Percentiles rank a stretch among this genome's conserved stretches.
These are phyloP conservation scores for Podospora fimiseda DNA, from an alignment of 495 filamentous ascomycete genomes.

Conservation along the genomic window DNA sequence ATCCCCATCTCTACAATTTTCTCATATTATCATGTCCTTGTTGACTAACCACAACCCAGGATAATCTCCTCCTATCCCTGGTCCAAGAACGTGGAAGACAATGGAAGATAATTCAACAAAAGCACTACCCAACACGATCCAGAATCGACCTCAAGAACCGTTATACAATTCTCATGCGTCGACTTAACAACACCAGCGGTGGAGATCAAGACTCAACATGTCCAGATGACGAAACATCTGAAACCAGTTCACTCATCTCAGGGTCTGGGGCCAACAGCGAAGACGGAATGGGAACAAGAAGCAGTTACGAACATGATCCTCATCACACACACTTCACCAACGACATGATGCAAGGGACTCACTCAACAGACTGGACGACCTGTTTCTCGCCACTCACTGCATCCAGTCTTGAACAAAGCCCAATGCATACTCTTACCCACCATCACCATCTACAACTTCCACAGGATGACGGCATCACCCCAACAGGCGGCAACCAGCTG, in stretches of 20 bases:
- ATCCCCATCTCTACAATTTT: too few relatives aligned
- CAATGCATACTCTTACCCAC: too few relatives aligned
- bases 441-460: too few relatives aligned
- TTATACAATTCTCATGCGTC: conserved; percentile 1
- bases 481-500: too few relatives aligned
- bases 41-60: not conserved
- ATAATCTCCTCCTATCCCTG: not conserved
- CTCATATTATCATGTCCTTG: not conserved
- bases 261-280: not conserved
- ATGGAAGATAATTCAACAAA: conserved; percentile 2
- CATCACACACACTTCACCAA: not conserved
- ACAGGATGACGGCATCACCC: too few relatives aligned
- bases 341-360: too few relatives aligned
- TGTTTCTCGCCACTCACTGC: too few relatives aligned
- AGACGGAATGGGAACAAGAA: not conserved
- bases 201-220: not conserved
- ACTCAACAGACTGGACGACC: too few relatives aligned
- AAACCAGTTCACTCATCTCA: not conserved
- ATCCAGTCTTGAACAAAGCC: too few relatives aligned
- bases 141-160: conserved; percentile 5
- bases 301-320: too few relatives aligned
- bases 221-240: not conserved
- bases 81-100: conserved; percentile 1
- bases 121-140: conserved; percentile 1
- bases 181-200: not conserved